phyloP scores from a whole-genome alignment of 2,329 filamentous ascomycete genomes.

The Xylariales sp. region DNA sequence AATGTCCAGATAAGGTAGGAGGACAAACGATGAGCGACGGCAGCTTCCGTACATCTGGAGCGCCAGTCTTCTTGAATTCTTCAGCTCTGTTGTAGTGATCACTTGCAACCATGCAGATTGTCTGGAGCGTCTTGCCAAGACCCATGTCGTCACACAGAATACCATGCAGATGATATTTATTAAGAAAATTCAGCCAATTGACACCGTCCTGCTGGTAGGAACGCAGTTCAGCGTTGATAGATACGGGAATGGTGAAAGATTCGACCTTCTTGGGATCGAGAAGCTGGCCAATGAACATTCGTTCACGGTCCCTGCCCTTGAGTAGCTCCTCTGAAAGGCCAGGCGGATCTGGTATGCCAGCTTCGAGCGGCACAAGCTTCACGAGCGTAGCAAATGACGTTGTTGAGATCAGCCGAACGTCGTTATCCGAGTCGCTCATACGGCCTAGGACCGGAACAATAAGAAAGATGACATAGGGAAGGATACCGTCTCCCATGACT shows the following conservation, averaged over 20 bases:
- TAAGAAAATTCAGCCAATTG: constrained; percentile 97
- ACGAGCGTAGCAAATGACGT: constrained; percentile 96
- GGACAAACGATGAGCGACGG: constrained; percentile 95
- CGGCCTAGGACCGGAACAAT: constrained; percentile 94
- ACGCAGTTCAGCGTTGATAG: constrained; percentile 92
- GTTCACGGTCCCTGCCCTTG: constrained; percentile 85
- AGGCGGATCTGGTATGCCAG: constrained; percentile 93
- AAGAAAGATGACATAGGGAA: constrained; percentile 98
- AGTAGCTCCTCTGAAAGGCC: constrained; percentile 85
- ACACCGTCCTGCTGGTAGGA: constrained; percentile 98
- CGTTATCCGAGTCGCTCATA: constrained; percentile 98
- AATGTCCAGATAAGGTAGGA: constrained; percentile 92
- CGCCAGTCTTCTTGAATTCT: constrained; percentile 78
- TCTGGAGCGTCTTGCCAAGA: constrained; percentile 94
- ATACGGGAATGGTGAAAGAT: constrained; percentile 85
- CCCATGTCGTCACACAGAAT: constrained; percentile 99
- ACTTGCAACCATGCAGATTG: constrained; percentile 94
- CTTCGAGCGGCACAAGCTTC: constrained; percentile 93
- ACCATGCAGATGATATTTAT: constrained; percentile 94
- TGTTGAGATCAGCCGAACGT: constrained; percentile 88
- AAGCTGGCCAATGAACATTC: constrained; percentile 95
- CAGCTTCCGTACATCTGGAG: constrained; percentile 71
- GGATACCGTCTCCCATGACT: constrained; percentile 93
- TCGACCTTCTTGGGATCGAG: constrained; percentile 97
- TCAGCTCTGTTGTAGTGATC: constrained; percentile 92